phyloP scores from a whole-genome alignment of 192 early-diverging fungal species.

The Geosiphon pyriformis region DNA sequence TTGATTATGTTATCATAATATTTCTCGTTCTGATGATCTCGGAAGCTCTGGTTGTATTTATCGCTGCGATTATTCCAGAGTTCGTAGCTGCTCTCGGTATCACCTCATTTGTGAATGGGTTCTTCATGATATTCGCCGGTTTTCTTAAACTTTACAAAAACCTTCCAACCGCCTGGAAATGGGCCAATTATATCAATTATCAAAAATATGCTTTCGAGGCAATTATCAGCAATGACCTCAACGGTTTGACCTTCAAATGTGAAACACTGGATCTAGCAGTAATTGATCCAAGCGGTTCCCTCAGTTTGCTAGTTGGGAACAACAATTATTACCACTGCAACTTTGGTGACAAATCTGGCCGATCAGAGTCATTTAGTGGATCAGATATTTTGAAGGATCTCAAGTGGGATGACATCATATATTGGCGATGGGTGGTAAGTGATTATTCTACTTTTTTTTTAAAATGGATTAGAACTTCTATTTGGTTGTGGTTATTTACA shows the following conservation, averaged over 20 bases:
- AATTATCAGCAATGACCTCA: background rate
- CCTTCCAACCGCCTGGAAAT: background rate
- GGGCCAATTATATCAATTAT: background rate
- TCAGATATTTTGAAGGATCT: background rate
- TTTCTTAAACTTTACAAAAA: background rate
- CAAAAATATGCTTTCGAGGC: conserved; percentile 6
- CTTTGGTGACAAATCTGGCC: background rate
- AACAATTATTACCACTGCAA: background rate
- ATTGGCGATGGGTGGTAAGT: too few species aligned
- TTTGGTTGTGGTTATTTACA: too few species aligned
- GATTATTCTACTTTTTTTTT: too few species aligned
- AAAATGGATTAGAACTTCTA: too few species aligned
- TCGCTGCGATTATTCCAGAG: background rate
- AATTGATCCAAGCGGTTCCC: too few species aligned
- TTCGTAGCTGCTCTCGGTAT: background rate
- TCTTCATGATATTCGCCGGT: background rate
- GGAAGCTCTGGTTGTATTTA: background rate
- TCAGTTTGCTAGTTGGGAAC: background rate
- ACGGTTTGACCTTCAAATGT: background rate
- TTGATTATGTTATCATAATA: background rate
- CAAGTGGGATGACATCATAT: background rate
- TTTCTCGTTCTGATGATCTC: background rate
- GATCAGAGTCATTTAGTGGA: background rate
- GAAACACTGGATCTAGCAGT: too few species aligned
- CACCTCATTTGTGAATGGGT: background rate